A percentile compares a stretch with the other conserved stretches of the same genome.
Conservation (phyloP, 345 rosid species). For the Salix caprea region DNA sequence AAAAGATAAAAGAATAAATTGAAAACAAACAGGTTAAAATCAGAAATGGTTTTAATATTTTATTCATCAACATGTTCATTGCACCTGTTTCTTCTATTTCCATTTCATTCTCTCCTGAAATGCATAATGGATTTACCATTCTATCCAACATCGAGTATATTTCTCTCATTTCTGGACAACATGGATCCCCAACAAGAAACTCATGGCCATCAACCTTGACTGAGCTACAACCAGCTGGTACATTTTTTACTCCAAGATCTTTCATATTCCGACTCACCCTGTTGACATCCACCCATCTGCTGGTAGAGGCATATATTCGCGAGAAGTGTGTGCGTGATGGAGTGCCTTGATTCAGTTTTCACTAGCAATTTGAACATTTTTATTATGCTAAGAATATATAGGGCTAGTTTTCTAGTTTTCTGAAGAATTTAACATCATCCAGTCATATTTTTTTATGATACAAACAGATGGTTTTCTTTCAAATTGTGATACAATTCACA, state of each 20-base stretch:
- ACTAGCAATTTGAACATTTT: too few relatives aligned
- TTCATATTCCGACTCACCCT: slow-evolving; percentile 70
- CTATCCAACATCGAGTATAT: slow-evolving; percentile 1
- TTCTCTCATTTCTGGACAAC: slow-evolving; percentile 17
- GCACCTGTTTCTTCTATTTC: not conserved
- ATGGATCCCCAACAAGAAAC: slow-evolving; percentile 46
- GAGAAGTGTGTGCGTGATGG: slow-evolving; percentile 48
- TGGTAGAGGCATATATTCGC: slow-evolving; percentile 62
- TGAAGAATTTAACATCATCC: too few relatives aligned
- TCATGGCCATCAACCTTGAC: slow-evolving; percentile 56
- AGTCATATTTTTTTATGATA: too few relatives aligned
- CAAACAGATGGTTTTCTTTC: too few relatives aligned
- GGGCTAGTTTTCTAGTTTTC: too few relatives aligned
- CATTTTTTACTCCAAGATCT: slow-evolving; percentile 58
- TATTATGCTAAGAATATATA: too few relatives aligned
- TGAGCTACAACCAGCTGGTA: slow-evolving; percentile 68
- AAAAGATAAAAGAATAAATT: too few relatives aligned
- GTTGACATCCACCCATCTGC: slow-evolving; percentile 72
- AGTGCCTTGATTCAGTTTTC: too few relatives aligned
- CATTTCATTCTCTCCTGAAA: not conserved
- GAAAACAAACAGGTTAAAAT: too few relatives aligned
- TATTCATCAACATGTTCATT: not conserved
- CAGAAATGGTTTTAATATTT: not conserved
- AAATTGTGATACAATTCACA: too few relatives aligned
- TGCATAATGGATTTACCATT: not conserved